A percentile compares a stretch with the other conserved stretches of the same genome.
phyloP scores from a whole-genome alignment of 1,284 basidiomycete species.

The Tetrapyrgos nigripes region DNA sequence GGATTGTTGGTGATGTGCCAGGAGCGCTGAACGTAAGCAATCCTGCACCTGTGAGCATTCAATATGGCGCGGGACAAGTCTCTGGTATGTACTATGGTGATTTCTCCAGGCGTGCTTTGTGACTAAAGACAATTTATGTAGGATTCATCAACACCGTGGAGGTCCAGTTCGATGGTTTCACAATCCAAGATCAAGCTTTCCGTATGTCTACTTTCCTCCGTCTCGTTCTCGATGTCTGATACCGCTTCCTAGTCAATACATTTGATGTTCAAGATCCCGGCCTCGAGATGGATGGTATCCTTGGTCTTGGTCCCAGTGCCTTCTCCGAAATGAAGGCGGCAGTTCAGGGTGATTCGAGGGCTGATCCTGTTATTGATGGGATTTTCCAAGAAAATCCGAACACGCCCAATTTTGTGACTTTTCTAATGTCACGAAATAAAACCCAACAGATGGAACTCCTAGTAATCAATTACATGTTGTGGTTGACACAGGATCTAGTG shows the following conservation, averaged over 20 bases:
- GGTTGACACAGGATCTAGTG: constrained; percentile 11
- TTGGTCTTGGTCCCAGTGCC: not conserved
- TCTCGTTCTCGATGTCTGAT: not conserved
- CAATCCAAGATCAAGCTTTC: constrained; percentile 1
- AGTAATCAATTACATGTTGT: not conserved
- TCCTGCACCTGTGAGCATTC: not conserved
- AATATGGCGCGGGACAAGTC: not conserved
- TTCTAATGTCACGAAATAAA: not conserved
- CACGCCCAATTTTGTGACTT: not conserved
- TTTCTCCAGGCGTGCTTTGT: too few relatives aligned
- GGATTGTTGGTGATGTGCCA: not conserved
- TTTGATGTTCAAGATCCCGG: not conserved
- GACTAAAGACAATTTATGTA: too few relatives aligned
- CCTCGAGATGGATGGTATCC: not conserved
- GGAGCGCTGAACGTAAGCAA: not conserved
- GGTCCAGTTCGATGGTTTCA: not conserved
- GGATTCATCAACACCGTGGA: not conserved
- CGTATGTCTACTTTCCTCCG: not conserved
- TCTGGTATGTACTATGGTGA: too few relatives aligned
- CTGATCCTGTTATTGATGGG: constrained; percentile 1
- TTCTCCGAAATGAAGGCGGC: not conserved
- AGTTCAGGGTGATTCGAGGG: not conserved
- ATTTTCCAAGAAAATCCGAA: constrained; percentile 4
- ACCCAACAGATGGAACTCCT: constrained; percentile 4
- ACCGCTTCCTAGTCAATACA: not conserved